Evolutionary conservation across 306 rosid species (phyloP), one percentile per base, ranked within the genome.

Genomic region (Quercus mongolica): DNA sequence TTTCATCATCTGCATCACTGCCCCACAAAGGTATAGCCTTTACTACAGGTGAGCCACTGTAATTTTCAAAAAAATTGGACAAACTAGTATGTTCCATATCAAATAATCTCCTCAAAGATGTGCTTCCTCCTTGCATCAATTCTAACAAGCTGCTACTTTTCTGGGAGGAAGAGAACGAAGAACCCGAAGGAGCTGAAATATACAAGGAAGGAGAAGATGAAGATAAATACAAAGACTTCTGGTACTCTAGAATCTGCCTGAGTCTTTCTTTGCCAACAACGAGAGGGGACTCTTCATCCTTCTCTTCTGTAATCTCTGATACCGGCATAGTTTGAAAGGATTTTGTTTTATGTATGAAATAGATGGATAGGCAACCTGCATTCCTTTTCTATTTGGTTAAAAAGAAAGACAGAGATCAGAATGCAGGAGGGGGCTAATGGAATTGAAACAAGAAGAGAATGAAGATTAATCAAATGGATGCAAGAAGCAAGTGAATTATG

Each of bases 81-180:
- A 41, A 41, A 41, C 46, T 41, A 41, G 46, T 41, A 41, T 41
- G 46, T 41, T 41, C 91, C 97, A 92, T 88, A 7, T 90, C 97
- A 83, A 91, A 94, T 69, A 92, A 85, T 84, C 97, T 94, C 81
- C 94, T 85, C 76, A 94, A 84, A 49, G 46, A 89, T 5, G 95
- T 86, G 86, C 84, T 88, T 79, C 99, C 95, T 54, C 70, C 85
- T 87, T 82, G 90, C 97, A 94, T 94, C 88, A 94, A 78, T 13
- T 83, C 81, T 21, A 92, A 81, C 88, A 94, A 85, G 59, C 84
- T 90, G 46, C 74, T 81, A 59, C 86, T 81, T 86, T 56, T 88
- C 3, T 49, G 79, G 44, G 87, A 76, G 15, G 91, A 86, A 1
- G 90, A 78, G 55, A 70, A 74, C 0, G 83, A 79, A 4, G 89